These are phyloP conservation scores for Kurtzmaniella natalensis DNA, from an alignment of 1,139 yeast species.

Conservation along the genomic window DNA sequence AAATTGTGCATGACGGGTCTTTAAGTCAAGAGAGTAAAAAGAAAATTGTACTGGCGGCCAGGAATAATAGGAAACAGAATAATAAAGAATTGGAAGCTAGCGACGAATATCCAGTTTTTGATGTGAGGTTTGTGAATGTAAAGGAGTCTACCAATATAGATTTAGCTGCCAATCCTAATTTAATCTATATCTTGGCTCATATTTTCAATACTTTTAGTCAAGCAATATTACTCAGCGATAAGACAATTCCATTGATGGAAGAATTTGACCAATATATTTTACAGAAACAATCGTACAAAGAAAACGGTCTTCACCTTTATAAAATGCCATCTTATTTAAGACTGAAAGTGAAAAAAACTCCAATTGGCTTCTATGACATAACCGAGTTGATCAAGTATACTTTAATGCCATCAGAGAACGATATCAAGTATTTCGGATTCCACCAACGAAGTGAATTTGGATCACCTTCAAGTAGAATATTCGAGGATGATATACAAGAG, in stretches of 20 bases:
- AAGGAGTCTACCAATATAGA: conserved; percentile 7
- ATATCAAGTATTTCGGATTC: conserved; percentile 18
- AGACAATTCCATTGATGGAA: conserved; percentile 25
- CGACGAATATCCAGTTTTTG: conserved; percentile 13
- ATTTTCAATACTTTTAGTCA: conserved; percentile 33
- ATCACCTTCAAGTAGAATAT: conserved; percentile 16
- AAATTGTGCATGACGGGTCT: conserved; percentile 18
- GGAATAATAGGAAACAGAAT: conserved; percentile 12
- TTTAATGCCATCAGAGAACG: conserved; percentile 22
- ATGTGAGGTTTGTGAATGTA: conserved; percentile 27
- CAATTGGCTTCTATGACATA: conserved; percentile 31
- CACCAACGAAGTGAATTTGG: conserved; percentile 8
- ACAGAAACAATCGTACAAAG: conserved; percentile 15
- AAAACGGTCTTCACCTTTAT: conserved; percentile 26
- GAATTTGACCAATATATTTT: conserved; percentile 14
- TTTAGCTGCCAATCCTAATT: conserved; percentile 13
- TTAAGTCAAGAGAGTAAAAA: conserved; percentile 17
- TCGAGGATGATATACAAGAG: conserved; percentile 19
- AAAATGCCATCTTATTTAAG: conserved; percentile 19
- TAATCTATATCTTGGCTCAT: conserved; percentile 19
- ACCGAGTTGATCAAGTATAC: conserved; percentile 20
- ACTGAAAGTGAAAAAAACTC: conserved; percentile 14
- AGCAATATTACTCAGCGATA: conserved; percentile 20
- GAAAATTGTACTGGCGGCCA: conserved; percentile 17
- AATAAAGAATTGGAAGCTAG: not conserved